Conservation (phyloP, 164 flowering plant genomes). For the Dillenia turbinata region DNA sequence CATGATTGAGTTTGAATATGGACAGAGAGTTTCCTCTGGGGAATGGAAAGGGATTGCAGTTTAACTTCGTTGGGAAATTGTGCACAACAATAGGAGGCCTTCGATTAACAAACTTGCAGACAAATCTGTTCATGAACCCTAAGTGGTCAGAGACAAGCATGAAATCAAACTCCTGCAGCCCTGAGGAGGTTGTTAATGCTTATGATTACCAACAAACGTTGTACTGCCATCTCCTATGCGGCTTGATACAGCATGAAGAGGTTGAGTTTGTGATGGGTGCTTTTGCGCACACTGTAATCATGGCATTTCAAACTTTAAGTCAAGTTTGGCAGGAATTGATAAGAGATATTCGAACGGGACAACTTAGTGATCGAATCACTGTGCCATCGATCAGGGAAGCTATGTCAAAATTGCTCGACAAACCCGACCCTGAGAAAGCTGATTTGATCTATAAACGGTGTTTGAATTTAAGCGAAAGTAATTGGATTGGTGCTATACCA, state of each 20-base stretch:
- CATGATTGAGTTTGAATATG: no score
- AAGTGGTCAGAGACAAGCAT: conserved; percentile 45
- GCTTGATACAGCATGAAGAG: conserved; percentile 62
- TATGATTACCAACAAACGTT: conserved; percentile 75
- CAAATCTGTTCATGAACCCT: conserved; percentile 59
- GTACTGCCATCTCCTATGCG: conserved; percentile 90
- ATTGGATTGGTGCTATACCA: conserved; percentile 87
- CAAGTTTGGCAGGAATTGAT: conserved; percentile 79
- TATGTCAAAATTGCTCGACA: conserved; percentile 52
- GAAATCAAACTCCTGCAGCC: conserved; percentile 68
- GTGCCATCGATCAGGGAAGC: conserved; percentile 61
- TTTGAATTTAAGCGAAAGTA: conserved; percentile 33
- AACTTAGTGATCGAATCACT: conserved; percentile 43
- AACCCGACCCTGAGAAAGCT: conserved; percentile 72
- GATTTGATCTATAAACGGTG: conserved; percentile 49
- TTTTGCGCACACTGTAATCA: conserved; percentile 80
- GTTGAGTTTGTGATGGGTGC: conserved; percentile 64
- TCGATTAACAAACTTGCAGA: conserved; percentile 69
- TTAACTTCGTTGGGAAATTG: conserved; percentile 82
- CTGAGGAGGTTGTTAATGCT: conserved; percentile 87
- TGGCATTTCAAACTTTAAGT: conserved; percentile 74
- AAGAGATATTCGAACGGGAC: conserved; percentile 56
- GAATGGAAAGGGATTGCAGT: conserved; percentile 73
- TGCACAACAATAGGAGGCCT: conserved; percentile 74
- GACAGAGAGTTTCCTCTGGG: conserved; percentile 72